Evolutionary conservation across 1,139 yeast genomes (phyloP), one percentile per base, ranked within the genome.

Genomic region (Saccharomyces pastorianus): DNA sequence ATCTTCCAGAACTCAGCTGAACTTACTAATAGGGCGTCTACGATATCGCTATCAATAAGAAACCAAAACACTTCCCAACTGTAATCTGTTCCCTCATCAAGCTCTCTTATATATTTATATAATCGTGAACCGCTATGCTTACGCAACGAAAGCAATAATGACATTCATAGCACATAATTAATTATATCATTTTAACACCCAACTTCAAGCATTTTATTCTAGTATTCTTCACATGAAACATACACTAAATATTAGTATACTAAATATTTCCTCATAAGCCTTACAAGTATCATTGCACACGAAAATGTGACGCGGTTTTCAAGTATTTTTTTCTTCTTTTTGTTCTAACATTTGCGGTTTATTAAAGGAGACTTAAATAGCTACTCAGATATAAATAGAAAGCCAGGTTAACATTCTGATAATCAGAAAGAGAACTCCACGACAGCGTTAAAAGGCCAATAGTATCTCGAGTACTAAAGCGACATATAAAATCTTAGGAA

Each of bases 11-110:
- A 38, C 44, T 2, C 44, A 38, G 44, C 2, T 1, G 44, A 28
- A 20, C 38, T 34, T n/a, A 47, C 41, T 25, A 47, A 47, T 28
- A 47, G 49, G 6, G 32, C 49, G 7, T 47, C 49, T 14, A 5
- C 25, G 49, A 28, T 29, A 28, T 47, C 49, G 11, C 29, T 29
- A 14, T 38, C 44, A 6, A 38, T 38, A 38, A 38, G 44, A 38
- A 38, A 38, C 9, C 44, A 38, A 17, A 38, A 38, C 44, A 38
- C 7, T 17, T 38, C 44, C 7, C 44, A 38, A 38, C 25, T 38
- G 44, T 38, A 13, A 38, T 17, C 6, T 11, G 1, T 6, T 34
- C 14, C 7, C 41, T 14, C 9, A 34, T 9, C 44, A 38, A 17
- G 44, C n/a, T 38, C 42, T 38, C 6, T 38, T 38, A 38, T 38